phyloP scores from a whole-genome alignment of 1,139 yeast genomes.

The Candida frijolesensis region DNA sequence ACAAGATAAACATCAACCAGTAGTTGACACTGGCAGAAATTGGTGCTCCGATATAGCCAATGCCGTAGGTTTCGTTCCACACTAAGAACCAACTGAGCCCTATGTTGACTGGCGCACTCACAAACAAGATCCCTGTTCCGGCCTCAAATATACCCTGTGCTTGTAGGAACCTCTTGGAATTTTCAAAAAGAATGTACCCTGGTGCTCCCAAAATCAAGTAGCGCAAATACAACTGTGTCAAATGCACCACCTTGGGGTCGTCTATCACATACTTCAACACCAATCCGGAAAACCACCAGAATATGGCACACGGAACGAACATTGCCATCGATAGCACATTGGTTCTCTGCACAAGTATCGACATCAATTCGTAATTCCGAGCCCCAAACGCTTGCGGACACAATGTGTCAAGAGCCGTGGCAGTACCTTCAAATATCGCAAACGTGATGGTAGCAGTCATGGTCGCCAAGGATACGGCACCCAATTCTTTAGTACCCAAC shows the following conservation, averaged over 20 bases:
- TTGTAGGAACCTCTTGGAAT: slow-evolving; percentile 79
- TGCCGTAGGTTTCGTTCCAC: slow-evolving; percentile 63
- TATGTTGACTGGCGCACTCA: slow-evolving; percentile 81
- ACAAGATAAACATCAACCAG: slow-evolving; percentile 63
- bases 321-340: slow-evolving; percentile 55
- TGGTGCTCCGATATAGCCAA: slow-evolving; percentile 75
- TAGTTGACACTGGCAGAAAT: slow-evolving; percentile 70
- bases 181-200: slow-evolving; percentile 81
- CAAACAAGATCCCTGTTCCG: slow-evolving; percentile 72
- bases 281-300: slow-evolving; percentile 68
- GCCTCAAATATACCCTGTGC: slow-evolving; percentile 95
- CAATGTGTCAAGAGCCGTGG: slow-evolving; percentile 84
- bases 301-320: slow-evolving; percentile 60
- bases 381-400: slow-evolving; percentile 87
- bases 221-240: slow-evolving; percentile 68
- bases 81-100: slow-evolving; percentile 74
- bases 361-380: slow-evolving; percentile 60
- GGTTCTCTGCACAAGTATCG: slow-evolving; percentile 66
- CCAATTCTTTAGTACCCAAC: slow-evolving; percentile 68
- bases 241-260: slow-evolving; percentile 58
- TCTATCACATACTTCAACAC: slow-evolving; percentile 56
- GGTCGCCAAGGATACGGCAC: slow-evolving; percentile 83
- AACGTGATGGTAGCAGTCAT: slow-evolving; percentile 87
- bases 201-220: slow-evolving; percentile 78
- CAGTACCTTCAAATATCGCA: slow-evolving; percentile 84